These are phyloP conservation scores for Mimosa bimucronata DNA, from an alignment of 306 rosid species.

Conservation along the genomic window DNA sequence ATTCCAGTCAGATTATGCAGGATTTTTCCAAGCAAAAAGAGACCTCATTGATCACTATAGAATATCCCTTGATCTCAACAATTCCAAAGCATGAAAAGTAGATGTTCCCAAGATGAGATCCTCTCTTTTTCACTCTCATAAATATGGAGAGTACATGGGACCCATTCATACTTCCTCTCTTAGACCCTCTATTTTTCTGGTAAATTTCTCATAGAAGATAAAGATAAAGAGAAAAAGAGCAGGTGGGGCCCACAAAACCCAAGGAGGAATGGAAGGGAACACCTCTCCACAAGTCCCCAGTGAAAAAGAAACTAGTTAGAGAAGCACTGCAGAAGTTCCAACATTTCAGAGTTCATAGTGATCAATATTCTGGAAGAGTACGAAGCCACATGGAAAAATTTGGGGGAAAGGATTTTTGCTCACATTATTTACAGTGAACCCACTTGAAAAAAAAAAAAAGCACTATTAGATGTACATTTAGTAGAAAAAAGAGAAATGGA, in stretches of 20 bases:
- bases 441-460: background rate
- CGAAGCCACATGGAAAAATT: background rate
- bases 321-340: constrained; percentile 22
- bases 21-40: background rate
- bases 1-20: background rate
- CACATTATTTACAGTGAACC: constrained; percentile 8
- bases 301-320: constrained; percentile 11
- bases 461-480: constrained; percentile 3
- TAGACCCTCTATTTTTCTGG: background rate
- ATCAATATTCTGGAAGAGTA: constrained; percentile 15
- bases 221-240: background rate
- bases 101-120: too few species aligned
- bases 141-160: background rate
- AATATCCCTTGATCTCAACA: too few species aligned
- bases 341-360: constrained; percentile 21
- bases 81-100: too few species aligned
- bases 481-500: constrained; percentile 12
- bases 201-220: background rate
- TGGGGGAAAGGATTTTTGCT: background rate
- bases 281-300: background rate
- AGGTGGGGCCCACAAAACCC: background rate
- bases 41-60: background rate
- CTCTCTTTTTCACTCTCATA: background rate
- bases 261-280: background rate
- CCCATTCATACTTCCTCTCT: background rate